Evolutionary conservation across 805 yeast species (phyloP), one percentile per base, ranked within the genome.

Genomic region (Huiozyma sinensis): DNA sequence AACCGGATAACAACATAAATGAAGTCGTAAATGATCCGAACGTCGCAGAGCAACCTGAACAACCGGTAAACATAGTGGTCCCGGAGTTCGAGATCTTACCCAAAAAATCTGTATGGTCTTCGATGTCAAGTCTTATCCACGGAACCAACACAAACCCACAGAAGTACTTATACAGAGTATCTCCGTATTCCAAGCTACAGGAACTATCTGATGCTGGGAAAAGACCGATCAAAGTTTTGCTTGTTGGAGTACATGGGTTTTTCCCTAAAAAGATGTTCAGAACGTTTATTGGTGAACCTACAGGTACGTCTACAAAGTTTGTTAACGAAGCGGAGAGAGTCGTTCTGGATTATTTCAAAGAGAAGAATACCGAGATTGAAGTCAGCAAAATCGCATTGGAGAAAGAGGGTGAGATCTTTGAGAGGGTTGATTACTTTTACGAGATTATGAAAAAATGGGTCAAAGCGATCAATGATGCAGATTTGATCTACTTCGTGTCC

Each of bases 161-260:
- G 34, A 48, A 44, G 42, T 45, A 49, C 11, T 33, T 57, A 4
- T 47, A 47, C 33, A 44, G 50, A 32, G 40, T 47, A 17, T 44
- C 48, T 38, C 51, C 64, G 1, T 38, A 42, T 1, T 46, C 47
- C 5, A 55, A 48, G 32, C 44, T 60, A 6, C 39, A 44, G 13
- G 42, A 45, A 7, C 29, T 61, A 27, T 49, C 60, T 1, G 42
- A 53, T 24, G 51, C 51, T 9, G 51, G 47, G 5, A 46, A 43
- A 12, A 50, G 47, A 40, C 68, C 76, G 33, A 74, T 75, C 45
- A 77, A 79, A 49, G 84, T 84, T 0, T 72, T 90, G 30, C 82
- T 92, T 33, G 77, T 90, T 46, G 98, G 98, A 0, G 89, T 90
- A 1, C 98, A 90, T 65, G 98, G 98, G 0, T 90, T 89, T 57